These are phyloP conservation scores for Physcomitrellopsis africana DNA, from an alignment of 225 moss, liverwort and hornwort species.

Conservation along the genomic window DNA sequence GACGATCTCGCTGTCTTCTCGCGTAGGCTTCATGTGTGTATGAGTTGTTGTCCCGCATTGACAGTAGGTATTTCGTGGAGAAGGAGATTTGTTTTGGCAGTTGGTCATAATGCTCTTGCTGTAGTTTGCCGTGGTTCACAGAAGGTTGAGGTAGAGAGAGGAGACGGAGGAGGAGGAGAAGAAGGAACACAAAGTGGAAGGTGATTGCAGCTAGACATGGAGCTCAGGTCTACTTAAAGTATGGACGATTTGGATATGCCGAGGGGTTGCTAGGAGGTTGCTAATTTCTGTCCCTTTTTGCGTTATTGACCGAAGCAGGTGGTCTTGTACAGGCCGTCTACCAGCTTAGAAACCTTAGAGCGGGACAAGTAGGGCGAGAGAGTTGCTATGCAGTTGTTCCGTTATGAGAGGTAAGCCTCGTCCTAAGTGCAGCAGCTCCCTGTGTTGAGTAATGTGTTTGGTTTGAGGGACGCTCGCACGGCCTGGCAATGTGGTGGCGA, in stretches of 20 bases:
- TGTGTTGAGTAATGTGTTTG: background rate
- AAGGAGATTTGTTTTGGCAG: background rate
- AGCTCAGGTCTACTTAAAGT: conserved; percentile 19
- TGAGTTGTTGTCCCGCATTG: background rate
- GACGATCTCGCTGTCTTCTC: background rate
- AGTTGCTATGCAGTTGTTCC: conserved; percentile 38
- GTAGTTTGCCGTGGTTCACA: background rate
- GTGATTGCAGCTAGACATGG: conserved; percentile 5
- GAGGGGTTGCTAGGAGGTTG: conserved; percentile 19
- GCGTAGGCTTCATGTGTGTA: background rate
- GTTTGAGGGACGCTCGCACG: conserved; percentile 14
- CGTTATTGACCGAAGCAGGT: conserved; percentile 28
- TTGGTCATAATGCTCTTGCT: conserved; percentile 13
- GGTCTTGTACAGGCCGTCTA: conserved; percentile 16
- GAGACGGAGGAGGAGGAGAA: background rate
- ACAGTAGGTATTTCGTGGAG: background rate
- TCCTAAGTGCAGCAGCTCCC: background rate
- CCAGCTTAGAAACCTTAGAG: conserved; percentile 24
- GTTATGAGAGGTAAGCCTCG: conserved; percentile 33
- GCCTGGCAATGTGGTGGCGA: background rate
- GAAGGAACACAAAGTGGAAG: background rate
- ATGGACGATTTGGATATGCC: background rate
- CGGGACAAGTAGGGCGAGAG: conserved; percentile 20
- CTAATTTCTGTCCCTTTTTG: conserved; percentile 24
- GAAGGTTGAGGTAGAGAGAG: background rate